These are phyloP conservation scores for Gnomoniopsis sp. DNA, from an alignment of 2,329 filamentous ascomycete species.

Conservation along the genomic window DNA sequence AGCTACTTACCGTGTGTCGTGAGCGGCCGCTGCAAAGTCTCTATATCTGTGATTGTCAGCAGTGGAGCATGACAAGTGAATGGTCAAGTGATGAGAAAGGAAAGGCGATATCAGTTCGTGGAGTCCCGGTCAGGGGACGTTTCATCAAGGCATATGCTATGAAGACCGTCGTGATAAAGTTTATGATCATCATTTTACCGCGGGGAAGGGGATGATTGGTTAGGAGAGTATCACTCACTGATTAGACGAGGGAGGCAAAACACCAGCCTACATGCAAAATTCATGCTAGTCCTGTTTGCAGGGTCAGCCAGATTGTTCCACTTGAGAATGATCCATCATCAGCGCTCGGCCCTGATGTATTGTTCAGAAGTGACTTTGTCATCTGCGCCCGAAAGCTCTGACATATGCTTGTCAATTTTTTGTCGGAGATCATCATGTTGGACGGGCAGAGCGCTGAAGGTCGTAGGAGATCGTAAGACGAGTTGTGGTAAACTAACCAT, in stretches of 20 bases:
- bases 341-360: background rate
- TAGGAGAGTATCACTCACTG: background rate
- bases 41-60: conserved; percentile 13
- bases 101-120: conserved; percentile 31
- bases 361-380: conserved; percentile 47
- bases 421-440: conserved; percentile 78
- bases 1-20: background rate
- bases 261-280: background rate
- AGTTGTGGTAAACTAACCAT: conserved; percentile 9
- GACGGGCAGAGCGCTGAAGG: background rate
- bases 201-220: background rate
- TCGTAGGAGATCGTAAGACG: background rate
- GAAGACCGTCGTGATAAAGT: conserved; percentile 85
- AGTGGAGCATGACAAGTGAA: background rate
- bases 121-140: conserved; percentile 70
- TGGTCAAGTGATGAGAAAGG: background rate
- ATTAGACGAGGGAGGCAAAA: background rate
- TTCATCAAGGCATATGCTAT: conserved; percentile 80
- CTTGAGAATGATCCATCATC: background rate
- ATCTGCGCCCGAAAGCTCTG: conserved; percentile 63
- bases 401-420: conserved; percentile 96
- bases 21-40: background rate
- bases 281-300: conserved; percentile 9
- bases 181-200: conserved; percentile 63
- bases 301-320: conserved; percentile 28